Conservation (phyloP, 768 basidiomycete species). For the Lactarius sanguifluus region DNA sequence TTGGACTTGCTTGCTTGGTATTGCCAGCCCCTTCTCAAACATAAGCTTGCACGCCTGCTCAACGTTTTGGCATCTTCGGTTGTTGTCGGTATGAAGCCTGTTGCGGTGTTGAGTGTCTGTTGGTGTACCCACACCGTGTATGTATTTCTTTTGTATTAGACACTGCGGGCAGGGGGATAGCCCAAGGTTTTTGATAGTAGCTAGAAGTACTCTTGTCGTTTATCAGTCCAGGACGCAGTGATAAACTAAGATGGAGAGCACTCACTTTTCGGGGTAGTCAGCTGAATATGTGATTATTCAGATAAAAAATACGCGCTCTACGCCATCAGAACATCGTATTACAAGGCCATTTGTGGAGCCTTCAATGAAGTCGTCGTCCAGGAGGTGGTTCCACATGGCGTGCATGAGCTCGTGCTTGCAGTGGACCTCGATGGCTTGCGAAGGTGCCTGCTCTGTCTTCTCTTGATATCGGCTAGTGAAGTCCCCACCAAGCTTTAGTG, state of each 20-base stretch:
- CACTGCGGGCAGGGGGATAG: no score
- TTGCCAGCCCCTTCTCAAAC: no score
- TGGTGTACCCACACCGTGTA: no score
- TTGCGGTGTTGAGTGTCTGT: no score
- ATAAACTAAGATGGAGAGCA: constrained; percentile 10
- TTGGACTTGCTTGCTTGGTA: no score
- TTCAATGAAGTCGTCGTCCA: constrained; percentile 31
- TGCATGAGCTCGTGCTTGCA: constrained; percentile 34
- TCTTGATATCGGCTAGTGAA: not conserved
- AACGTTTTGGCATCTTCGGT: no score
- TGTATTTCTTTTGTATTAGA: no score
- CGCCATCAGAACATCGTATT: constrained; percentile 30
- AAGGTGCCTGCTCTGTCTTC: not conserved
- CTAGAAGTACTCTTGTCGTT: not conserved
- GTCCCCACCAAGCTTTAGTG: not conserved
- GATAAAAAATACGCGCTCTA: constrained; percentile 31
- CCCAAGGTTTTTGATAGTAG: constrained; percentile 28
- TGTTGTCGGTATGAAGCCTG: no score
- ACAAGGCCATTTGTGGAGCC: constrained; percentile 22
- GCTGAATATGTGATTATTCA: constrained; percentile 32
- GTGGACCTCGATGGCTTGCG: constrained; percentile 14
- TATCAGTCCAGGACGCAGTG: no score
- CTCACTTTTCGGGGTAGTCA: constrained; percentile 35
- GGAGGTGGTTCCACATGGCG: constrained; percentile 27
- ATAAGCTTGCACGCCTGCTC: no score